These are phyloP conservation scores for Pleurotus ostreatus DNA, from an alignment of 768 basidiomycete genomes.

Conservation along the genomic window DNA sequence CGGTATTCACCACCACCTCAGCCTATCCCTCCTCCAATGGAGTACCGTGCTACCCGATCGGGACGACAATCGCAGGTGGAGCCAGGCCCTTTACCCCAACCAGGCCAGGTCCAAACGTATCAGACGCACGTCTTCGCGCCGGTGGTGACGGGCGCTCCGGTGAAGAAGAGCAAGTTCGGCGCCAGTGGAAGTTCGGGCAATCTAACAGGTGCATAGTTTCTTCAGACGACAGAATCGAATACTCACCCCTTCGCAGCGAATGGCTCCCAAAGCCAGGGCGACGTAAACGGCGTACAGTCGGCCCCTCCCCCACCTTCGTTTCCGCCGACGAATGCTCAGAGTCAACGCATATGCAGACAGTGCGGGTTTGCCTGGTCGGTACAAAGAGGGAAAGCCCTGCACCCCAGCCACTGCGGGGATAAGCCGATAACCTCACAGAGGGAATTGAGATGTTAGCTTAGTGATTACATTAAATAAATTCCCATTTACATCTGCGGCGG, in stretches of 20 bases:
- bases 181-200: slow-evolving; percentile 15
- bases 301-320: slow-evolving; percentile 26
- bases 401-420: no score
- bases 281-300: neutral
- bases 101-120: slow-evolving; percentile 34
- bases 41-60: neutral
- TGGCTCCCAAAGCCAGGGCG: neutral
- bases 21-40: slow-evolving; percentile 7
- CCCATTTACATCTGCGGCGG: no score
- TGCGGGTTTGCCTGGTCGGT: slow-evolving; percentile 70
- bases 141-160: slow-evolving; percentile 67
- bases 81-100: slow-evolving; percentile 19
- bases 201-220: neutral
- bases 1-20: slow-evolving; percentile 9
- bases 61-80: slow-evolving; percentile 15
- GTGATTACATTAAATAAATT: no score
- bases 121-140: slow-evolving; percentile 73
- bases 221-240: no score
- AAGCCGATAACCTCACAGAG: no score
- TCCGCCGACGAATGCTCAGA: slow-evolving; percentile 51
- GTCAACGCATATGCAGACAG: slow-evolving; percentile 74
- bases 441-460: no score
- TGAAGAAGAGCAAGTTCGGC: slow-evolving; percentile 56
- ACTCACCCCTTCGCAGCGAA: no score
- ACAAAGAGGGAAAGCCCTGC: slow-evolving; percentile 82